Percentiles rank a stretch among this genome's conserved stretches.
phyloP scores from a whole-genome alignment of 106 monocot genomes.

The Apostasia ramifera region DNA sequence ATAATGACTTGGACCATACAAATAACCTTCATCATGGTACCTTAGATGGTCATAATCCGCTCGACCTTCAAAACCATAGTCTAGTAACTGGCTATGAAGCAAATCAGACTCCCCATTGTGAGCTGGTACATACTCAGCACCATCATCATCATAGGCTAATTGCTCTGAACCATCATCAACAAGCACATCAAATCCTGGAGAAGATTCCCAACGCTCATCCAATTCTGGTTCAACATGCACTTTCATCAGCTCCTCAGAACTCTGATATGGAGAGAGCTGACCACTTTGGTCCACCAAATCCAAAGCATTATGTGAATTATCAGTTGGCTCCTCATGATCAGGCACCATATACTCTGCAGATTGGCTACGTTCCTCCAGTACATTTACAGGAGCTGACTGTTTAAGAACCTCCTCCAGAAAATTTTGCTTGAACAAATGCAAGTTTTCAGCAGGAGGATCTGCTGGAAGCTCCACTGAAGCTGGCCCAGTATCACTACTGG shows the following conservation, averaged over 20 bases:
- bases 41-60: constrained; percentile 18
- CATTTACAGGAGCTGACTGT: constrained; percentile 1
- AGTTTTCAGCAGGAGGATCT: constrained; percentile 12
- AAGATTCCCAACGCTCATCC: constrained; percentile 42
- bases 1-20: constrained; percentile 12
- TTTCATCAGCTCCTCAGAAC: constrained; percentile 22
- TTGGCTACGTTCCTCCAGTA: constrained; percentile 11
- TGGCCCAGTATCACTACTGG: constrained; percentile 22
- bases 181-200: constrained; percentile 59
- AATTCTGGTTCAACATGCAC: constrained; percentile 16
- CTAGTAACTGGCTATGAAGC: constrained; percentile 7
- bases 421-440: constrained; percentile 10
- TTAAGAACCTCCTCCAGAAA: constrained; percentile 4
- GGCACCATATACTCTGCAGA: constrained; percentile 20
- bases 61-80: constrained; percentile 25
- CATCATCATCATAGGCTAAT: constrained; percentile 28
- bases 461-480: constrained; percentile 25
- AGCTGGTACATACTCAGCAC: constrained; percentile 20
- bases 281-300: constrained; percentile 11
- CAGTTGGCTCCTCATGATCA: constrained; percentile 23
- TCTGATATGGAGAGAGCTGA: constrained; percentile 15
- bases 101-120: constrained; percentile 24
- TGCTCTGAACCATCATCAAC: constrained; percentile 37
- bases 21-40: constrained; percentile 12
- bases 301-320: constrained; percentile 2